A percentile compares a stretch with the other conserved stretches of the same genome.
Evolutionary conservation across 495 filamentous ascomycete genomes (phyloP).

Genomic region (Margaritispora aquatica): DNA sequence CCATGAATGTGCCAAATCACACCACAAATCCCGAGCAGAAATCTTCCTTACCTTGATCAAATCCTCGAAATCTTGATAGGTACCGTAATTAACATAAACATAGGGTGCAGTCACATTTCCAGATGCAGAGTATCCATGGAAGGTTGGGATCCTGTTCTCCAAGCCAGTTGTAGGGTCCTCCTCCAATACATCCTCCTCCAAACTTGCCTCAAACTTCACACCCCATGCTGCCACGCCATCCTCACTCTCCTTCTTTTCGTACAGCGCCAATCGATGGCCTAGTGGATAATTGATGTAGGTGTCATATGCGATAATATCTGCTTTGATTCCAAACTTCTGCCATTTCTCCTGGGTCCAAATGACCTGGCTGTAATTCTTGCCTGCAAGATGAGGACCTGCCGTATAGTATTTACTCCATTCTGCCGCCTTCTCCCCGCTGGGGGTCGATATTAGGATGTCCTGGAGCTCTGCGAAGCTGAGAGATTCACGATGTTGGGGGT

Average conservation of each 20-base stretch:
- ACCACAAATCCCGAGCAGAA: neutral
- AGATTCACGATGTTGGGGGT: slow-evolving; percentile 26
- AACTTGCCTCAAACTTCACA: slow-evolving; percentile 70
- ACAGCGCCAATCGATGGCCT: slow-evolving; percentile 69
- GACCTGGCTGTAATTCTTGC: slow-evolving; percentile 72
- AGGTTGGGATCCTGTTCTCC: slow-evolving; percentile 75
- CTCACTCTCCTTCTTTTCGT: slow-evolving; percentile 42
- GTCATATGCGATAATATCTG: slow-evolving; percentile 72
- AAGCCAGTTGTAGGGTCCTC: slow-evolving; percentile 74
- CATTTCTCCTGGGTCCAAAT: slow-evolving; percentile 83
- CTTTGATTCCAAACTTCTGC: slow-evolving; percentile 73
- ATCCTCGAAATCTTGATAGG: slow-evolving; percentile 78
- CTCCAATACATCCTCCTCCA: slow-evolving; percentile 82
- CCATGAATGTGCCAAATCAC: neutral
- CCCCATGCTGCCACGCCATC: slow-evolving; percentile 35
- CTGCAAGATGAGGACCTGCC: slow-evolving; percentile 77
- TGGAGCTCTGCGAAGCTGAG: slow-evolving; percentile 62
- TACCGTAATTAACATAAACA: slow-evolving; percentile 87
- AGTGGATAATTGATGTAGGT: slow-evolving; percentile 87
- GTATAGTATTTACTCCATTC: slow-evolving; percentile 95
- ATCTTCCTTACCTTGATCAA: slow-evolving; percentile 41
- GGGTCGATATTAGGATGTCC: slow-evolving; percentile 63
- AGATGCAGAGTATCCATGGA: slow-evolving; percentile 89
- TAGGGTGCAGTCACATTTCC: slow-evolving; percentile 79
- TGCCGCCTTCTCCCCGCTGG: slow-evolving; percentile 56